Evolutionary conservation across 1,284 basidiomycete species (phyloP), one percentile per base, ranked within the genome.

Genomic region (Apiotrichum akiyoshidainum): DNA sequence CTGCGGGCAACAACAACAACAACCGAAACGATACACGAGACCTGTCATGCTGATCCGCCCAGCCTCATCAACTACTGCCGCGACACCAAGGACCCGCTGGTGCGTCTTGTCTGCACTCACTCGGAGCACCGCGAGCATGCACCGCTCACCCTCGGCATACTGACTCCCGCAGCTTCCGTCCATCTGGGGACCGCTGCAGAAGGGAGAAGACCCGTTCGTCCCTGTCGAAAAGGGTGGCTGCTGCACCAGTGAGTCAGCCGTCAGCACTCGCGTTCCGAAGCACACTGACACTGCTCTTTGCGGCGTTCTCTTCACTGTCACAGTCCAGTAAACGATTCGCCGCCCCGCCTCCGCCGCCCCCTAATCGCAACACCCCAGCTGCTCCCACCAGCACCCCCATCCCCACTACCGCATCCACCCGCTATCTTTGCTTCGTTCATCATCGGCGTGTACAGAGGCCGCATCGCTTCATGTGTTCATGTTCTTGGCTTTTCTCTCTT

Each of bases 21-120:
- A 21, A 22, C 7, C 1, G n/a, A 33, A 34, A 5, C 16, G 14
- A 12, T 16, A 16, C 8, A 12, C 3, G 16, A 1, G 12, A n/a
- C 14, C n/a, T 52, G n/a, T 41, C 40, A 31, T 26, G 19, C 51
- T 42, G 39, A 34, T 13, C 16, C n/a, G 21, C 16, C 37, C 76
- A 90, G 94, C 73, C 78, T 98, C 63, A 96, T 97, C 75, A 87
- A 88, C 61, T 92, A 92, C 78, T 92, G 90, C 83, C 92, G 91
- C 80, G 87, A 85, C 34, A 95, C 92, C 34, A 88, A 87, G 70
- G 93, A 96, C 78, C 89, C 88, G 68, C 83, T 94, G 53, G 88
- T 90, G 71, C 67, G 85, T 81, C 1, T 31, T 31, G 26, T 31
- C 3, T 31, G 26, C 26, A 31, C 26, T 31, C n/a, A n/a, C n/a